These are phyloP conservation scores for Saitozyma podzolica DNA, from an alignment of 768 basidiomycete genomes.

Conservation along the genomic window DNA sequence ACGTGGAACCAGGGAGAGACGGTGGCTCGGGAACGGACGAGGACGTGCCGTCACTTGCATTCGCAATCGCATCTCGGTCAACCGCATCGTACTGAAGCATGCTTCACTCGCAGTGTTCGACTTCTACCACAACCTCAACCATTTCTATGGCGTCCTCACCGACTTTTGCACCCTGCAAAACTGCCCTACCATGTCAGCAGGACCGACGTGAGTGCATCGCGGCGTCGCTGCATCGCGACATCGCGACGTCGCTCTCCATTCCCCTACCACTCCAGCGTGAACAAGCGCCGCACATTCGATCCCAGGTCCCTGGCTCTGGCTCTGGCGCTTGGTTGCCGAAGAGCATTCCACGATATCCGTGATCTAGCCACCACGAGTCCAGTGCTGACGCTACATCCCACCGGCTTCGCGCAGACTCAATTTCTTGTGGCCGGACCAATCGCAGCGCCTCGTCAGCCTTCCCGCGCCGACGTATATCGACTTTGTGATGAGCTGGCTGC, in stretches of 20 bases:
- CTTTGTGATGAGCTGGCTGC: constrained; percentile 96
- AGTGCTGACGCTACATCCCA: neutral
- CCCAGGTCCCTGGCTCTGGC: too few species aligned
- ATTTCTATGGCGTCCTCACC: constrained; percentile 90
- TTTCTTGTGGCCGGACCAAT: constrained; percentile 92
- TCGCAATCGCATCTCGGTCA: too few species aligned
- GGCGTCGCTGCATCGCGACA: neutral
- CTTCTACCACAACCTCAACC: constrained; percentile 95
- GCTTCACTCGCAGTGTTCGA: constrained; percentile 70
- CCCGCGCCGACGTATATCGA: constrained; percentile 96
- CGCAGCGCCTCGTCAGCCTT: constrained; percentile 79
- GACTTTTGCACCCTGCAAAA: constrained; percentile 88
- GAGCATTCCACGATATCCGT: too few species aligned
- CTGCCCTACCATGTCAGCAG: constrained; percentile 91
- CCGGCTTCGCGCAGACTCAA: constrained; percentile 63
- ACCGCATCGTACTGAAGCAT: neutral
- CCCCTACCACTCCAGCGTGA: neutral
- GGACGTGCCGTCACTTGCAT: neutral
- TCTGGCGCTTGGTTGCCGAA: neutral
- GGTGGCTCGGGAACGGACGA: neutral
- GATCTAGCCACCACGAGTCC: too few species aligned
- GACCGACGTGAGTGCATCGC: constrained; percentile 65
- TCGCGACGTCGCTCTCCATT: neutral
- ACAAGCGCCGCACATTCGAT: neutral
- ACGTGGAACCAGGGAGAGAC: neutral